Base-by-base conservation (phyloP, 352 stramenopile species). In the Phytophthora parvispora region DNA sequence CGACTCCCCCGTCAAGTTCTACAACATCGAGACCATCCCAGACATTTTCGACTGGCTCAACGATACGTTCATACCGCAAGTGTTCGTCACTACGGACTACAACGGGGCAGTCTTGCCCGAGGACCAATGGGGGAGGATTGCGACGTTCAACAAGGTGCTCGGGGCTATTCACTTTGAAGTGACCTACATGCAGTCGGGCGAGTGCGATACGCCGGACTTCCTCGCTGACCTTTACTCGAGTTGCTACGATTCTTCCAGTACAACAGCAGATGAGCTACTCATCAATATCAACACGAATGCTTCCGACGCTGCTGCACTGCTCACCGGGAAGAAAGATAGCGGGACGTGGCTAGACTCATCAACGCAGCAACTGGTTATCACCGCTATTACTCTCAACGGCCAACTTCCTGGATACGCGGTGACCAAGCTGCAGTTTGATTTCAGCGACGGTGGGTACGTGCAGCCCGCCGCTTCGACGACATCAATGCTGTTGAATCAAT, bases 31-130 rank as follows among this genome's bases (percentile, higher is more conserved):
- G 42, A 77, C 63, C 3, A 69, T 70, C 27, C 47, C 40, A 1
- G 74, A 84, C 48, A 71, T 83, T 4, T 87, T 83, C 34, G 63
- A 80, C 45, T 89, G 81, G 78, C 57, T 89, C 36, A 70, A 66
- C 27, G 40, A 73, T 25, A 84, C 81, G 7, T 77, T 89, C 59
- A 60, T 85, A 12, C 81, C 70, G 5, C 69, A 69, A 34, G 64
- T 80, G 18, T 89, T 89, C 25, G 72, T 86, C 24, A 86, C 78
- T 1, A 72, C 72, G 6, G 68, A 83, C 58, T 85, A 86, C 71
- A 87, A 86, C 27, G 76, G 63, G 25, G 56, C 63, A 24, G 6
- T 27, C 7, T 47, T 89, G 2, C 56, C 67, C 18, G 56, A 61
- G 34, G 59, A 75, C 8, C 36, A 75, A 24, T 78, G 66, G 54